A percentile compares a stretch with the other conserved stretches of the same genome.
Evolutionary conservation across 495 filamentous ascomycete species (phyloP).

Genomic region (Chaetomium fimeti): DNA sequence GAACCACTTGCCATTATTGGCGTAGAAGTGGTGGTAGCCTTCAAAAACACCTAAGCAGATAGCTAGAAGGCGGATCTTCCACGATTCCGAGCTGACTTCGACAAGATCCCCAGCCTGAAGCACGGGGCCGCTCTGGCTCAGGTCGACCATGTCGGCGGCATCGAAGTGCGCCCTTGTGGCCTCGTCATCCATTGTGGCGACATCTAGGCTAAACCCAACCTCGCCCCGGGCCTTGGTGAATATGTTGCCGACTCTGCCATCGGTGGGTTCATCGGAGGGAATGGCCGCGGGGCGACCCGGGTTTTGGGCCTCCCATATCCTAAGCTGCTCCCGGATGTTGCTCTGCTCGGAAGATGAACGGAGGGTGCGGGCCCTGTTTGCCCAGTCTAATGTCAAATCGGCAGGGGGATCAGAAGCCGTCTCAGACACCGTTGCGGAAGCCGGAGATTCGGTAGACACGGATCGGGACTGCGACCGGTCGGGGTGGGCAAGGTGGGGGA

Average conservation of each 20-base stretch:
- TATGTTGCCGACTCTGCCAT: background rate
- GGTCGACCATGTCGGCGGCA: conserved; percentile 43
- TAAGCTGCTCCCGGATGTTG: conserved; percentile 51
- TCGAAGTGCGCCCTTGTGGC: conserved; percentile 38
- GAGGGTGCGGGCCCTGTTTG: background rate
- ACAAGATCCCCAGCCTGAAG: conserved; percentile 73
- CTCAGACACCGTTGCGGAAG: background rate
- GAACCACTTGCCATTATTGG: conserved; percentile 70
- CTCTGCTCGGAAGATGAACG: conserved; percentile 2
- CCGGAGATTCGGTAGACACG: background rate
- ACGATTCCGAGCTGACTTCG: conserved; percentile 47
- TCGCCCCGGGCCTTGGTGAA: conserved; percentile 11
- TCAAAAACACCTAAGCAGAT: conserved; percentile 67
- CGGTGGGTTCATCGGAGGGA: background rate
- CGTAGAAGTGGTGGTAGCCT: conserved; percentile 68
- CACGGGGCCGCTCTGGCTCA: conserved; percentile 35
- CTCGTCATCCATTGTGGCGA: conserved; percentile 34
- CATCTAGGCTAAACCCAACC: conserved; percentile 17
- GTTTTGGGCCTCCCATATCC: conserved; percentile 55
- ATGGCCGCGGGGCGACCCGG: conserved; percentile 23
- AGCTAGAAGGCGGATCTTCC: conserved; percentile 53
- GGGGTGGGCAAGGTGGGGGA: conserved; percentile 5
- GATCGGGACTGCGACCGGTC: conserved; percentile 10
- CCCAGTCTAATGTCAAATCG: conserved; percentile 2
- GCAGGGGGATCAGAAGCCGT: background rate